These are phyloP conservation scores for Vanrija pseudolonga DNA, from an alignment of 1,284 basidiomycete genomes.

Conservation along the genomic window DNA sequence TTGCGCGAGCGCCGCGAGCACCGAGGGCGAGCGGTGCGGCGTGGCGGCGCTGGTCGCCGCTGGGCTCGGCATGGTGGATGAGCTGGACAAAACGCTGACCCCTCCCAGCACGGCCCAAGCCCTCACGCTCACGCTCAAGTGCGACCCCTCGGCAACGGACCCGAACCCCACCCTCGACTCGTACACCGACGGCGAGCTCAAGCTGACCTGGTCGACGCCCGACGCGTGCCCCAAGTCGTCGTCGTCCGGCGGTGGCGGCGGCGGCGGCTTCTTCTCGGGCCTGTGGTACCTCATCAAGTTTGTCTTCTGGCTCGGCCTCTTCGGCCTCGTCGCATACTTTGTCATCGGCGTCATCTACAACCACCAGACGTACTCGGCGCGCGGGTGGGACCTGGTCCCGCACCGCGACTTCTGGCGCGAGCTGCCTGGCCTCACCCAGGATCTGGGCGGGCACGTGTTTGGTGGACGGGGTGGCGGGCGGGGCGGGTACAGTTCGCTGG, in stretches of 20 bases:
- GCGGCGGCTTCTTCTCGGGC: conserved; percentile 22
- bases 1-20: background rate
- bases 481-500: conserved; percentile 42
- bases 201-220: conserved; percentile 40
- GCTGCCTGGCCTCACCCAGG: conserved; percentile 38
- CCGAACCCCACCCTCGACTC: conserved; percentile 14
- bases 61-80: background rate
- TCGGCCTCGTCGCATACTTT: conserved; percentile 40
- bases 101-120: conserved; percentile 1
- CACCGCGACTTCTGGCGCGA: conserved; percentile 51
- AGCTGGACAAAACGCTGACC: background rate
- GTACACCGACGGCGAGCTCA: conserved; percentile 34
- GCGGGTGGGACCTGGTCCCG: conserved; percentile 48
- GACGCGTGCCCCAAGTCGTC: conserved; percentile 39
- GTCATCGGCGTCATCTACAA: conserved; percentile 50
- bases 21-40: too few species aligned
- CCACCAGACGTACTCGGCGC: conserved; percentile 49
- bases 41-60: too few species aligned
- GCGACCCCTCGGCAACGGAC: conserved; percentile 9
- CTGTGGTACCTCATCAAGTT: conserved; percentile 38
- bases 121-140: conserved; percentile 4
- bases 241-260: conserved; percentile 11
- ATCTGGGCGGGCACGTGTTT: conserved; percentile 42
- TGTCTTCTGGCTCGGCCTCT: conserved; percentile 38
- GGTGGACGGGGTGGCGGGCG: conserved; percentile 25